Base-by-base conservation (phyloP, 768 basidiomycete species). In the Mycena floridula region DNA sequence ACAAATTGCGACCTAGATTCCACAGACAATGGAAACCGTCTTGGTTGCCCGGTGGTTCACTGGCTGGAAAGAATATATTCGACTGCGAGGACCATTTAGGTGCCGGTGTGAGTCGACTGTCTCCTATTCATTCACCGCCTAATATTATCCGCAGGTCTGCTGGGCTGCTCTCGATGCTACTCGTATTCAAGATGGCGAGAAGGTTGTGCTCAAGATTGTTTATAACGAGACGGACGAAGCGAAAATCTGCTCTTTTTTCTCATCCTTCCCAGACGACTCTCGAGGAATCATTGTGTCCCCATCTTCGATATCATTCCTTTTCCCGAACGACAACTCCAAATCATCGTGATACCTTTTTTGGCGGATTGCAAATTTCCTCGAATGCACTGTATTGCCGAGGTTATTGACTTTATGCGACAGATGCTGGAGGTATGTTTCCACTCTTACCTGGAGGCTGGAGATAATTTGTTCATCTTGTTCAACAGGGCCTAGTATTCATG, bases 321-420 rank as follows among this genome's bases (percentile, higher is more conserved):
- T 8, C 42, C 46, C 16, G 28, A 32, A 37, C 13, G 37, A 53
- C 40, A 32, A 37, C 40, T 9, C n/a, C 8, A 36, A 40, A 11
- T 46, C 30, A 24, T 55, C 23, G 46, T 53, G 27, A 54, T 54
- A 50, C 52, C 55, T 5, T 36, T 51, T 7, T 48, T 56, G 1
- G 22, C 38, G 1, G 15, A 30, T 7, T 57, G 45, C 25, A 16
- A 25, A 20, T 15, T 23, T 6, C 42, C 52, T 5, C 32, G 28
- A 24, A 55, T 55, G 30, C 25, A 50, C 13, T 25, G 23, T 13
- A 25, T 51, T 13, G 45, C 36, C 12, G 56, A 57, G 27, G 25
- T 46, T 27, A n/a, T 41, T 0, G 54, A 55, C 18, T 45, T 47
- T 7, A 25, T 50, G 27, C 25, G 44, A 9, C 54, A 55, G 43